Conservation (phyloP, 495 filamentous ascomycete genomes). For the Baudoinia panamericana region DNA sequence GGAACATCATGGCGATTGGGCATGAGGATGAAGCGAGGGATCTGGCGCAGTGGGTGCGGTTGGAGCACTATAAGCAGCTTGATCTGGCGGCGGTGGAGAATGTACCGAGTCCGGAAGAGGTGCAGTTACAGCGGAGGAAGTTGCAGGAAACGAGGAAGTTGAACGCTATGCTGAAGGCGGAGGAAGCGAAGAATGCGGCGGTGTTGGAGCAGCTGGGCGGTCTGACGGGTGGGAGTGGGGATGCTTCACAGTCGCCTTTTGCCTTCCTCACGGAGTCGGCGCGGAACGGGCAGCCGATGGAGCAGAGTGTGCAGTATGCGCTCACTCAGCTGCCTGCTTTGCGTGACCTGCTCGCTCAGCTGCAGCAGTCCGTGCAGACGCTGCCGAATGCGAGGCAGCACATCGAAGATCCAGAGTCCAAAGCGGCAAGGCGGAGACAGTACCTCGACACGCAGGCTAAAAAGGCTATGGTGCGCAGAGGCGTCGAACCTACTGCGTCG, state of each 20-base stretch:
- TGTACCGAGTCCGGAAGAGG: constrained; percentile 47
- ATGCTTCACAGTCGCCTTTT: constrained; percentile 30
- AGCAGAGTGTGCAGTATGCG: constrained; percentile 66
- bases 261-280: constrained; percentile 29
- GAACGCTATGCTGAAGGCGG: constrained; percentile 57
- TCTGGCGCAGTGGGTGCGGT: constrained; percentile 58
- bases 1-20: constrained; percentile 69
- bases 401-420: constrained; percentile 15
- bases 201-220: constrained; percentile 52
- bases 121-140: constrained; percentile 59
- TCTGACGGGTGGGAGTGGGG: constrained; percentile 30
- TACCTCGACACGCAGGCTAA: constrained; percentile 30
- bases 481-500: constrained; percentile 22
- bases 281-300: constrained; percentile 38
- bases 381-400: constrained; percentile 8
- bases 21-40: constrained; percentile 38
- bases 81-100: constrained; percentile 19
- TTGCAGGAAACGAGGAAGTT: constrained; percentile 71
- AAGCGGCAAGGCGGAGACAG: constrained; percentile 23
- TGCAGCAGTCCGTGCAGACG: constrained; percentile 34
- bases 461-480: constrained; percentile 24
- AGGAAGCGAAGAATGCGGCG: constrained; percentile 61
- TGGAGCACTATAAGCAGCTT: constrained; percentile 72
- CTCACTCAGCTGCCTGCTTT: constrained; percentile 70
- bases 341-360: constrained; percentile 46